A percentile compares a stretch with the other conserved stretches of the same genome.
These are phyloP conservation scores for Sphagnum magellanicum DNA, from an alignment of 228 moss, liverwort and hornwort species.

Conservation along the genomic window DNA sequence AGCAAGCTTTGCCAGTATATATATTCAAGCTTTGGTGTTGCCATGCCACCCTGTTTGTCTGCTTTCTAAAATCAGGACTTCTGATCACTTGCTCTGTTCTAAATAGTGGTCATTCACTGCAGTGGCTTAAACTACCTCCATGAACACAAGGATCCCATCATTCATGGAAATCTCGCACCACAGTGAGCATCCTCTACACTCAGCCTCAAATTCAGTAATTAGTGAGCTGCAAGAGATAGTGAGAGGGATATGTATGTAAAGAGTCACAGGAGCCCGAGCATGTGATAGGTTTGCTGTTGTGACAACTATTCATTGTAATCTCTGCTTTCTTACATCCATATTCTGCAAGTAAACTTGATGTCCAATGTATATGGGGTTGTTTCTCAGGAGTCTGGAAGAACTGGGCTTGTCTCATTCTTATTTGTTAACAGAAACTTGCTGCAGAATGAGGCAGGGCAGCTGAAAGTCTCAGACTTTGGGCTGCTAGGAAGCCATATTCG, in stretches of 20 bases:
- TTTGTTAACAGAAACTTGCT: slow-evolving; percentile 43
- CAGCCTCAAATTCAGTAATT: not conserved
- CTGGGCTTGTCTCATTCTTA: slow-evolving; percentile 21
- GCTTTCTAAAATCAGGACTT: no score
- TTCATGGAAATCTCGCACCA: slow-evolving; percentile 48
- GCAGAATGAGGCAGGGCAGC: slow-evolving; percentile 41
- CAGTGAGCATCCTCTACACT: slow-evolving; percentile 12
- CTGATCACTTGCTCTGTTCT: slow-evolving; percentile 17
- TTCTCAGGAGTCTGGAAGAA: no score
- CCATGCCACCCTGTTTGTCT: no score
- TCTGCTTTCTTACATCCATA: no score
- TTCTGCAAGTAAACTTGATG: not conserved
- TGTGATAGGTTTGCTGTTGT: no score
- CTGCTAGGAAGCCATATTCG: slow-evolving; percentile 20
- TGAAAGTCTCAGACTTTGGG: slow-evolving; percentile 35
- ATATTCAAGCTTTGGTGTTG: no score
- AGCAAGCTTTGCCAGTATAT: no score
- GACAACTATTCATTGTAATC: no score
- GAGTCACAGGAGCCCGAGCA: no score
- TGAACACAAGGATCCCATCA: slow-evolving; percentile 27
- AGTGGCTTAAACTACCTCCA: slow-evolving; percentile 49
- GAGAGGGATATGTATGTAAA: not conserved
- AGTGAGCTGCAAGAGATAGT: not conserved
- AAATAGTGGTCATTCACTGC: slow-evolving; percentile 34
- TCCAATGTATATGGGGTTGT: not conserved